Base-by-base conservation (phyloP, 2,329 filamentous ascomycete species). In the Epichloe aotearoae region DNA sequence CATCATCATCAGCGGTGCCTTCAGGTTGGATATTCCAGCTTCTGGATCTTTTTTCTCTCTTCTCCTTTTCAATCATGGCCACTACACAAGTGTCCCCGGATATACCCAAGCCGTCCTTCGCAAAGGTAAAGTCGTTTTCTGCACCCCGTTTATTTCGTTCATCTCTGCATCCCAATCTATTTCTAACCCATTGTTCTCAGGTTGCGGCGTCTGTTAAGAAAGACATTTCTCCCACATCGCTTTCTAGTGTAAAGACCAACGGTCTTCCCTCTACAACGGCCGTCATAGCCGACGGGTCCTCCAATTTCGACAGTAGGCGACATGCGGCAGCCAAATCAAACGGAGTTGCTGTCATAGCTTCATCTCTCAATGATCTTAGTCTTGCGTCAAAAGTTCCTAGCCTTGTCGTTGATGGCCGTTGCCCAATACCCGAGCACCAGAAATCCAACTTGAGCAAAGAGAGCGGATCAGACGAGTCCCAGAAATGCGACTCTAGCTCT, bases 81-180 rank as follows among this genome's bases (percentile, higher is more conserved):
- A 68, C 73, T 45, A 64, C 70, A 50, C 69, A 70, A 60, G 66
- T 73, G 58, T 65, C 71, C 58, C 61, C 72, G 55, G 74, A 76
- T 57, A 56, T 69, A 50, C 69, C 70, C 49, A 81, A 79, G 67
- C 76, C 83, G 59, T 87, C 84, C 42, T 89, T 89, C 73, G 85
- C 85, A 68, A 88, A 86, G 77, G 85, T 87, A 71, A 52, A 73
- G 11, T 42, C 14, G 36, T 6, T 15, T 12, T 19, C 23, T 30
- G 10, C 34, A 6, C 8, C 15, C n/a, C 26, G 11, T 36, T 11
- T 7, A 33, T 40, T n/a, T 30, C 20, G 8, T 8, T 11, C 20
- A 44, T 50, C 7, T 12, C 7, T 42, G 15, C 38, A n/a, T 37
- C 17, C 44, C 46, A 15, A 6, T 50, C 46, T 41, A 45, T 20